phyloP scores from a whole-genome alignment of 1,139 yeast species.

The Suhomyces terraborum region DNA sequence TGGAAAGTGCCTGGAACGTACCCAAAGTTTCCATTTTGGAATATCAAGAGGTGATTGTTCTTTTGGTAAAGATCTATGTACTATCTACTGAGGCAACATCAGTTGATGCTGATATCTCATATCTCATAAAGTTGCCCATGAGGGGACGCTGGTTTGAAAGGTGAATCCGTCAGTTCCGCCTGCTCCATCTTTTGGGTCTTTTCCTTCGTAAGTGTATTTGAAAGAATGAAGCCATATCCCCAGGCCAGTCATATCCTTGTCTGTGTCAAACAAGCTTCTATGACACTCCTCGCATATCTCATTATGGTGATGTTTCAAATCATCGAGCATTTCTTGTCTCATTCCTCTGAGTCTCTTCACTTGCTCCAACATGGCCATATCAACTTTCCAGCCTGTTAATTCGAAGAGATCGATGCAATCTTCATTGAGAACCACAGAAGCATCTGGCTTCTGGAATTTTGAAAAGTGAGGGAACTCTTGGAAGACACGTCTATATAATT shows the following conservation, averaged over 20 bases:
- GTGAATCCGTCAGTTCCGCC: slow-evolving; percentile 17
- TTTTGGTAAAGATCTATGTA: too few species aligned
- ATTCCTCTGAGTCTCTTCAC: slow-evolving; percentile 10
- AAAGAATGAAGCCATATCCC: slow-evolving; percentile 62
- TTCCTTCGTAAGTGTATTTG: slow-evolving; percentile 38
- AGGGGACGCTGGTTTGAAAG: slow-evolving; percentile 41
- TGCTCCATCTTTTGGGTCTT: too few species aligned
- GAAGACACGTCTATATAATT: slow-evolving; percentile 29
- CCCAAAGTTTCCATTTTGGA: slow-evolving; percentile 28
- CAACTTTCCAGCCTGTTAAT: slow-evolving; percentile 20
- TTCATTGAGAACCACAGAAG: slow-evolving; percentile 10
- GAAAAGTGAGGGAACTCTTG: slow-evolving; percentile 19
- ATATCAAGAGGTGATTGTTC: neutral
- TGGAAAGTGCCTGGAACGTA: slow-evolving; percentile 17
- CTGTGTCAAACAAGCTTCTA: slow-evolving; percentile 35
- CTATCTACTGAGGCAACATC: too few species aligned
- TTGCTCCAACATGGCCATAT: slow-evolving; percentile 13
- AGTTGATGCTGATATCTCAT: too few species aligned
- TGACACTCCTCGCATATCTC: slow-evolving; percentile 50
- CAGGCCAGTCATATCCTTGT: slow-evolving; percentile 40
- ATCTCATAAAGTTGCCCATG: slow-evolving; percentile 32
- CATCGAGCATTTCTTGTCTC: slow-evolving; percentile 17
- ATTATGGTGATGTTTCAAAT: slow-evolving; percentile 22
- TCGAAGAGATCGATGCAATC: slow-evolving; percentile 22
- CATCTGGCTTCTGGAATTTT: slow-evolving; percentile 13